phyloP scores from a whole-genome alignment of 176 grass and related monocot species.

The Carex parvula region DNA sequence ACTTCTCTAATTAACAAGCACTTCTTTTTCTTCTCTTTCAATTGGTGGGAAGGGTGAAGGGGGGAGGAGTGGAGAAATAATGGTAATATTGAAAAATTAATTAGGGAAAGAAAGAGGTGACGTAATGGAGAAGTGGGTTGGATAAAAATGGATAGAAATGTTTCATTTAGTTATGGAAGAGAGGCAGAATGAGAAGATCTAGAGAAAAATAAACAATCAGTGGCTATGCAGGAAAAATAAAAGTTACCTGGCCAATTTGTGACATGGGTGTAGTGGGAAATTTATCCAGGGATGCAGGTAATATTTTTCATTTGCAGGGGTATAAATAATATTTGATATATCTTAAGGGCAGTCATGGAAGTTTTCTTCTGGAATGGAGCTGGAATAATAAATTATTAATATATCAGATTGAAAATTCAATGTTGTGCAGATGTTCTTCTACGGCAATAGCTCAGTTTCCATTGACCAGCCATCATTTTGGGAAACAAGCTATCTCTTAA shows the following conservation, averaged over 20 bases:
- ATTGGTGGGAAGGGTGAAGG: neutral
- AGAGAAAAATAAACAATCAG: neutral
- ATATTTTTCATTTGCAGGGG: neutral
- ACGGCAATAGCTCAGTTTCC: constrained; percentile 55
- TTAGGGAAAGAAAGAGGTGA: neutral
- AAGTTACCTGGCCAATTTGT: neutral
- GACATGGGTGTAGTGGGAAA: neutral
- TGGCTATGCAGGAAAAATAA: neutral
- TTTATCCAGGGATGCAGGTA: neutral
- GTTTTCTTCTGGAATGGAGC: neutral
- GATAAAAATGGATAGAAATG: constrained; percentile 2
- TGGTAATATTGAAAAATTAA: neutral
- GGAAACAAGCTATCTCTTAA: constrained; percentile 92
- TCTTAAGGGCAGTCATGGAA: neutral
- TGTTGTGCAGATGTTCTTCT: constrained; percentile 83
- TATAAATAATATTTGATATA: neutral
- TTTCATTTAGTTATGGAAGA: neutral
- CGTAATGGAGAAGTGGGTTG: neutral
- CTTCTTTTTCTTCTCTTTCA: neutral
- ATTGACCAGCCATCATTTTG: constrained; percentile 92
- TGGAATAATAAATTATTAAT: neutral
- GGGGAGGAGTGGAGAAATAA: neutral
- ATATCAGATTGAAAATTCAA: constrained; percentile 21
- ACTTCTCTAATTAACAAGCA: neutral
- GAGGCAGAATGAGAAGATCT: neutral